Conservation (phyloP, 1,284 basidiomycete genomes). For the Blastosporella zonata region DNA sequence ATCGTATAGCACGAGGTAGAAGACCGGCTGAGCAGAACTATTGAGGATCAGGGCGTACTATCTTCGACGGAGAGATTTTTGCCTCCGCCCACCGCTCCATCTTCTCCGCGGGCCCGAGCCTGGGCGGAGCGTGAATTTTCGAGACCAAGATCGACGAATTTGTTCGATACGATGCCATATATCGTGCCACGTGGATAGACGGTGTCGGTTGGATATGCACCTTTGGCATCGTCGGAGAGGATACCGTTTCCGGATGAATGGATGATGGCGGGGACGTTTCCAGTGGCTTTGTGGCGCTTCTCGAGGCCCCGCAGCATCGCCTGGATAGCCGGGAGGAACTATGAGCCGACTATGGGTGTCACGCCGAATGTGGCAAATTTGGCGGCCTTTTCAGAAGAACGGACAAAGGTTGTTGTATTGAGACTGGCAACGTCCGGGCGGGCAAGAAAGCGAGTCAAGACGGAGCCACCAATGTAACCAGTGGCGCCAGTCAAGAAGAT, state of each 20-base stretch:
- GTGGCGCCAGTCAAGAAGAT: background rate
- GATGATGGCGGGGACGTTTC: conserved; percentile 37
- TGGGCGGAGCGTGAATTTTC: conserved; percentile 35
- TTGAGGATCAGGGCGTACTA: no score
- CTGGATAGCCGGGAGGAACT: conserved; percentile 29
- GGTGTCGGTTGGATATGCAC: conserved; percentile 27
- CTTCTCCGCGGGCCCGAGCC: background rate
- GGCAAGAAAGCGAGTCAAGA: conserved; percentile 35
- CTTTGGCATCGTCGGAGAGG: conserved; percentile 35
- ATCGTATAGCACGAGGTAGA: no score
- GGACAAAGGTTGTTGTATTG: conserved; percentile 37
- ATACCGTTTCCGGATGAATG: conserved; percentile 34
- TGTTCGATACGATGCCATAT: conserved; percentile 33
- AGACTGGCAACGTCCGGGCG: conserved; percentile 31
- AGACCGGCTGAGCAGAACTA: no score
- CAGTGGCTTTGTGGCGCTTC: conserved; percentile 32
- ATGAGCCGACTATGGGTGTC: conserved; percentile 30
- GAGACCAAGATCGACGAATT: conserved; percentile 36
- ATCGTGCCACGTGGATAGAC: conserved; percentile 42
- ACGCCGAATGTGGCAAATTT: conserved; percentile 30
- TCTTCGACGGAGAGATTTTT: background rate
- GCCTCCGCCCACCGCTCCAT: no score
- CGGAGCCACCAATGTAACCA: conserved; percentile 48
- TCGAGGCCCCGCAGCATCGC: conserved; percentile 39
- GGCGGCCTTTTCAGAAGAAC: conserved; percentile 27